Base-by-base conservation (phyloP, 306 rosid species). In the Cucumis cinereus region DNA sequence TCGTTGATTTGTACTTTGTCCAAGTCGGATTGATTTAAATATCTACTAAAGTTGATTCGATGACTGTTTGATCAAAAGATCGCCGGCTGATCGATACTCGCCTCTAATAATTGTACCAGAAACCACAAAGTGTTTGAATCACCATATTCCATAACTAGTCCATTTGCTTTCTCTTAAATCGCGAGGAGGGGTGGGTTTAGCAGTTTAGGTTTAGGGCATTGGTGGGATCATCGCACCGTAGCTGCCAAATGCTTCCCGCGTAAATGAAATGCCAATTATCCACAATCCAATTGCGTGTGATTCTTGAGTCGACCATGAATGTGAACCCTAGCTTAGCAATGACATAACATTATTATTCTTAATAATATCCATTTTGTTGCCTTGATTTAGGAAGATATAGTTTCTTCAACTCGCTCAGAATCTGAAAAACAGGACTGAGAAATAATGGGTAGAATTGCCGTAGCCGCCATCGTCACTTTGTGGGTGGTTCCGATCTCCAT, bases 401-500 rank as follows among this genome's bases (percentile, higher is more conserved):
- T 10, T 52, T 26, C 9, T 72, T 50, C 22, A 71, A 16, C 17
- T n/a, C 56, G 20, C 38, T 5, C 7, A 69, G 22, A 69, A 12
- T 69, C 56, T 15, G 30, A 72, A 71, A 71, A 24, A 41, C 17
- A 22, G 9, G 56, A 24, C 59, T 16, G 75, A 49, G 36, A 55
- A 74, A 74, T 76, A 54, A 94, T 90, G 99, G 96, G 97, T 3
- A 88, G 82, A 70, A 7, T 88, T 40, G 85, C 85, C 28, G 91
- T 87, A 66, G 96, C 96, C 23, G 78, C 74, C 64, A 86, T 92
- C n/a, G 91, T 90, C 77, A 90, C 91, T 85, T 82, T 85, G 79
- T 95, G 98, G 93, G 82, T 86, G 78, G 28, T 92, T 87, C 96
- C 96, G 49, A 61, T 88, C 76, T 75, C 96, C 77, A 17, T 94